Evolutionary conservation across 257 asterid species (phyloP), one percentile per base, ranked within the genome.

Genomic region (Pogostemon cablin): DNA sequence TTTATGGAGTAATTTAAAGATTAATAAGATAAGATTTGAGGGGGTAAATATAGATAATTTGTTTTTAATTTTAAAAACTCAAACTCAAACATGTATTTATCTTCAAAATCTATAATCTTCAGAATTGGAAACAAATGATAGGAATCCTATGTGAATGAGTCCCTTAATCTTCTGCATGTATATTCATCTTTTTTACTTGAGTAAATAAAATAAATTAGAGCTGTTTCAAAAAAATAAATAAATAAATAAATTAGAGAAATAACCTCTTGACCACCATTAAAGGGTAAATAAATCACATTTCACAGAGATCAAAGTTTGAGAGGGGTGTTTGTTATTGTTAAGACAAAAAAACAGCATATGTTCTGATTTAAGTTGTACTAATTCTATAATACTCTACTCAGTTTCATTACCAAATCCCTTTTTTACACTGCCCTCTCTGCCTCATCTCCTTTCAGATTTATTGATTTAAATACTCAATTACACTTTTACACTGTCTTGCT

Each of bases 281-380:
- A 58, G 8, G 47, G 35, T 53, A 53, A 53, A 53, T 17, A 5
- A 53, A 53, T 50, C 57, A 50, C 32, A 50, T 49, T 72, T 72
- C 64, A 3, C 72, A 54, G 7, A 44, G 42, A 52, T 5, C 62
- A 50, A 54, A 48, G 65, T 32, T 1, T 38, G 1, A 64, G 66
- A 65, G 54, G 38, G 63, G 50, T 81, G 83, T 66, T 75, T 47
- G 79, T 15, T 70, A 67, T 48, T 60, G 65, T 77, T 64, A 63
- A 82, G 87, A 79, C 88, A 79, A 78, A 62, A 61, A 73, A 72
- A 85, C 81, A 69, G 83, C 85, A 79, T 79, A 67, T 62, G 80
- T 85, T 59, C 46, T 67, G 61, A 65, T 64, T 81, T 74, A 17
- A 70, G 17, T 4, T 52, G 12, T 12, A 32, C 60, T 53, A n/a